Evolutionary conservation across 2,329 filamentous ascomycete species (phyloP), one percentile per base, ranked within the genome.

Genomic region (Cytospora paraplurivora): DNA sequence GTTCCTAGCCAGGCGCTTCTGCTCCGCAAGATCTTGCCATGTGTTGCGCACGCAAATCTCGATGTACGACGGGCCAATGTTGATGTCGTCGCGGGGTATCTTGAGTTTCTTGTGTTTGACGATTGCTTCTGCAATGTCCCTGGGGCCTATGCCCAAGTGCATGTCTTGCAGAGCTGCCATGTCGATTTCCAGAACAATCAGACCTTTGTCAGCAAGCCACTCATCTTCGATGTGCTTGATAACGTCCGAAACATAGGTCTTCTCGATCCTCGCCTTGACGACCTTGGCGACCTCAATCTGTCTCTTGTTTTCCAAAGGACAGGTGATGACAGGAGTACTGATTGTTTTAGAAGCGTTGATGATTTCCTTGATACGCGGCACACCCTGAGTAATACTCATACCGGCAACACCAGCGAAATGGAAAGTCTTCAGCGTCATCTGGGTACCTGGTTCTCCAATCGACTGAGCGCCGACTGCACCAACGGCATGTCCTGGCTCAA

Each of bases 391-490:
- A 73, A 99, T 97, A 84, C 92, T 97, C 95, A 99, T 98, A 75
- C 94, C 94, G 51, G 95, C 95, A 68, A 99, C 95, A 90, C 95
- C 95, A 74, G 95, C 95, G 81, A 99, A 99, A 90, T 98, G 95
- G 87, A 98, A 98, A 74, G 95, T 98, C 79, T 98, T 98, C 68
- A 99, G 80, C 1, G 95, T 99, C 95, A 99, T 99, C 77, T 99
- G 95, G 0, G 95, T 99, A 74, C 95, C 95, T 0, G 95, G 95
- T 73, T 99, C 95, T 77, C 95, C 95, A 70, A 99, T 99, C 1
- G 94, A 98, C 76, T 99, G 95, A 1, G 95, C 95, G 68, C 95
- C 95, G 44, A 98, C 93, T 17, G 95, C 95, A 67, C 95, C 95
- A 0, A 99, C 95, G 6, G 95, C 93, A 72, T 98, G 94, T 3